phyloP scores from a whole-genome alignment of 495 filamentous ascomycete species.

The Podospora pseudopauciseta region DNA sequence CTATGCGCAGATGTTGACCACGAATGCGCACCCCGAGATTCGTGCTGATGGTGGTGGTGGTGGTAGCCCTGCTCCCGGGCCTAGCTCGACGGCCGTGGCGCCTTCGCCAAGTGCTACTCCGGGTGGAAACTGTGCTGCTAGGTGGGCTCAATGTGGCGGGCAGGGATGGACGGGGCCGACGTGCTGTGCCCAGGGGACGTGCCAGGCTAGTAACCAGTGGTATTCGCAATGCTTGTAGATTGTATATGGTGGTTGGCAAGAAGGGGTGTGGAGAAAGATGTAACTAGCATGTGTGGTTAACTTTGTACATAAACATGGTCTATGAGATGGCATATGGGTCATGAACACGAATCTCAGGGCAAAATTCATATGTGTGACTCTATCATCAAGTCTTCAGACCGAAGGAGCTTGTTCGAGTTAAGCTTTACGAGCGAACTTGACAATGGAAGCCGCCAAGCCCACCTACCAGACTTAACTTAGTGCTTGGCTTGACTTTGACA shows the following conservation, averaged over 20 bases:
- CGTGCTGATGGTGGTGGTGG: neutral
- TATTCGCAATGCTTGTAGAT: conserved; percentile 9
- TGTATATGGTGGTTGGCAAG: neutral
- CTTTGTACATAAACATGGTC: too few relatives aligned
- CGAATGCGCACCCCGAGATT: conserved; percentile 43
- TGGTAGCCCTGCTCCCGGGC: neutral
- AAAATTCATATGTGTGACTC: too few relatives aligned
- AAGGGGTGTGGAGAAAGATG: too few relatives aligned
- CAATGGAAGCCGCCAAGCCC: too few relatives aligned
- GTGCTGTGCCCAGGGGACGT: conserved; percentile 3
- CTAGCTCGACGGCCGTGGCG: neutral
- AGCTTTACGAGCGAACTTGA: too few relatives aligned
- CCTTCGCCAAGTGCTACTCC: neutral
- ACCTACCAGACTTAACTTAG: too few relatives aligned
- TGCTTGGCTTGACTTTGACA: too few relatives aligned
- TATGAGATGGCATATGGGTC: too few relatives aligned
- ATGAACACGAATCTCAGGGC: too few relatives aligned
- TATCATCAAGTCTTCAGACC: too few relatives aligned
- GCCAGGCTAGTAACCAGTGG: conserved; percentile 1
- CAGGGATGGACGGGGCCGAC: conserved; percentile 5
- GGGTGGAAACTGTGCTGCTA: conserved; percentile 2
- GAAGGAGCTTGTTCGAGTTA: too few relatives aligned
- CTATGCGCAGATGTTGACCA: conserved; percentile 61
- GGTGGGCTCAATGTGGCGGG: conserved; percentile 7
- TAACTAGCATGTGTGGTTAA: too few relatives aligned